Conservation (phyloP, 257 asterid species). For the Paulownia fortunei region DNA sequence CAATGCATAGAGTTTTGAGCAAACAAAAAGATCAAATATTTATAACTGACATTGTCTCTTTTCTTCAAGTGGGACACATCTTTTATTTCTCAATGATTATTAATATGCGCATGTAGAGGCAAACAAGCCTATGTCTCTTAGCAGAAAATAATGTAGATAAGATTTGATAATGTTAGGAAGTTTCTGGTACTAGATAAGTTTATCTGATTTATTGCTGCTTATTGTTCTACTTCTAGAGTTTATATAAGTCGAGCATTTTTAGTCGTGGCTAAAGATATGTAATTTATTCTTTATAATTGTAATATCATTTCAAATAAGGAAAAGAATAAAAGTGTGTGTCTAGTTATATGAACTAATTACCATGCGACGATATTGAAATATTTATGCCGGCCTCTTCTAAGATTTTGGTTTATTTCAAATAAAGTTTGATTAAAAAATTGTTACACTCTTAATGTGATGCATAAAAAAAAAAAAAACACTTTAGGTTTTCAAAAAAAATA, state of each 20-base stretch:
- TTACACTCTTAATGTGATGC: no score
- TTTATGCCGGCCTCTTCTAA: no score
- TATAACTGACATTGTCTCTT: constrained; percentile 6
- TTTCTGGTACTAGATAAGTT: background rate
- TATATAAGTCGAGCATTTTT: background rate
- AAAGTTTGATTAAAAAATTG: no score
- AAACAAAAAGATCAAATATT: background rate
- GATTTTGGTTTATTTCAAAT: no score
- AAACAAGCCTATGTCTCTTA: background rate
- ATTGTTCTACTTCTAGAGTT: background rate
- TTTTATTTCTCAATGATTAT: background rate
- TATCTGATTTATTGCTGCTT: background rate
- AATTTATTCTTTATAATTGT: no score
- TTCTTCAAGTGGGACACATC: constrained; percentile 9
- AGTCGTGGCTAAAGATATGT: no score
- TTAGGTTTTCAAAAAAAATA: no score
- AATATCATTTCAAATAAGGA: no score
- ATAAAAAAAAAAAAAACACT: no score
- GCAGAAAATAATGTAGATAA: background rate
- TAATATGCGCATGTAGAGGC: background rate
- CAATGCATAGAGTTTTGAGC: background rate
- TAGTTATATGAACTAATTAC: no score
- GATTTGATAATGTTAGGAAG: background rate
- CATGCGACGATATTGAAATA: no score
- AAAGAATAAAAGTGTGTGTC: no score